Evolutionary conservation across 495 filamentous ascomycete genomes (phyloP), one percentile per base, ranked within the genome.

Genomic region (Aspergillus steynii): DNA sequence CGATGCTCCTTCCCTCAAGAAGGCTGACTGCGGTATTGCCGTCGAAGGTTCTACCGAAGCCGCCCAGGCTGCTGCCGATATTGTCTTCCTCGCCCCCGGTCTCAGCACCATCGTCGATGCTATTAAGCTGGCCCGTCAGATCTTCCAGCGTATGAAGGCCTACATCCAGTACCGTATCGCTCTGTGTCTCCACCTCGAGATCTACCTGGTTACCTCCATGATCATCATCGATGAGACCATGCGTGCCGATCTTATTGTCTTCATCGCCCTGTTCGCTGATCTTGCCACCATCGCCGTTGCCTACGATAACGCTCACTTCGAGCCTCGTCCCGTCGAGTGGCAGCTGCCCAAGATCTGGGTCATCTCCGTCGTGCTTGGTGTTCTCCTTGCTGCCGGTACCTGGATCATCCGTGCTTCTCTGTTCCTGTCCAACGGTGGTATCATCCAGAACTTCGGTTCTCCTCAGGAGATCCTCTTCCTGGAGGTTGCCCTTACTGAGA

Each of bases 161-260:
- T 90, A 90, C 71, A 89, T 90, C 62, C 87, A 90, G 74, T 90
- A 90, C 79, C 88, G 88, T 85, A 90, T 90, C 69, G 88, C 88
- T 59, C 84, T 90, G 60, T 90, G 88, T 75, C 79, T 90, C 54
- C 88, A 90, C 76, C 77, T 90, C 68, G 88, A 90, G 78, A 84
- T 90, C 70, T 90, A 90, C 80, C 79, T 90, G n/a, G 86, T 89
- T 63, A 88, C 87, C 62, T 88, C 86, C 53, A 90, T 90, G 85
- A 83, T 90, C 77, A 89, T 89, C 79, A 86, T 90, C 77, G 80
- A 88, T 68, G 87, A 89, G 78, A 89, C 86, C 68, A 81, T 90
- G 65, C 74, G 77, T 61, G 80, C 82, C 64, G 82, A 88, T 48
- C 81, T 90, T 25, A 87, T 90, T 69, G 88, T 90, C 76, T 90